Evolutionary conservation across 139 green algal genomes (phyloP).

Genomic region (Chlamydomonas applanata): DNA sequence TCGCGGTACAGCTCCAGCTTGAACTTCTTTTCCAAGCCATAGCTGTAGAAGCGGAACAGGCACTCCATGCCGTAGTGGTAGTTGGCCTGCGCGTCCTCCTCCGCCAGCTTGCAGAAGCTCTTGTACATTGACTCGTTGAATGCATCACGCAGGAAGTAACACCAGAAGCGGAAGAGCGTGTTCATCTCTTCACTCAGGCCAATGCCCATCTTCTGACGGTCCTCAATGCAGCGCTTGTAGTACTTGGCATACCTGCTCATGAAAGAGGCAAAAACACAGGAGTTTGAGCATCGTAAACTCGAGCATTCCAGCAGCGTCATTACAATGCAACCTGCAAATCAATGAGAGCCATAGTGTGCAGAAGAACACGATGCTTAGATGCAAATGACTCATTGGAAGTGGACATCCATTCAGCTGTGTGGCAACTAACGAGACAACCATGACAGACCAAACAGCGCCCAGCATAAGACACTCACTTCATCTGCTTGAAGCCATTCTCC

Average conservation of each 20-base stretch:
- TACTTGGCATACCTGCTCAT: constrained; percentile 78
- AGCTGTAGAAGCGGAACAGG: constrained; percentile 92
- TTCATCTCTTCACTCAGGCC: constrained; percentile 96
- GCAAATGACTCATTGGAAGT: too few relatives aligned
- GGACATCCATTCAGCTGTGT: too few relatives aligned
- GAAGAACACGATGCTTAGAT: too few relatives aligned
- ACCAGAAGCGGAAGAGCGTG: constrained; percentile 98
- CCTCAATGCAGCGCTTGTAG: constrained; percentile 83
- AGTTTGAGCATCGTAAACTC: too few relatives aligned
- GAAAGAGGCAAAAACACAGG: too few relatives aligned
- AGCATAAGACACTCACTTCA: constrained; percentile 32
- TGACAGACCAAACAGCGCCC: too few relatives aligned
- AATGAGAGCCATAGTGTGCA: too few relatives aligned
- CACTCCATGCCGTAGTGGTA: constrained; percentile 97
- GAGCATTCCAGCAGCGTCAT: too few relatives aligned
- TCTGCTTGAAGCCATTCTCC: constrained; percentile 92
- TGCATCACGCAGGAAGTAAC: constrained; percentile 93
- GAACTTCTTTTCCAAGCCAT: constrained; percentile 85
- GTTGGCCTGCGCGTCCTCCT: constrained; percentile 39
- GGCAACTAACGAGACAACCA: too few relatives aligned
- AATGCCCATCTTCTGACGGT: constrained; percentile 70
- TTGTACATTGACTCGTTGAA: constrained; percentile 93
- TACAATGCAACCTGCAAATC: too few relatives aligned
- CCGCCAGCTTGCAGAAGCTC: constrained; percentile 71
- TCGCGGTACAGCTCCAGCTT: constrained; percentile 69